Evolutionary conservation across 1,139 yeast species (phyloP).

Genomic region (Oligophagozyma castellii): DNA sequence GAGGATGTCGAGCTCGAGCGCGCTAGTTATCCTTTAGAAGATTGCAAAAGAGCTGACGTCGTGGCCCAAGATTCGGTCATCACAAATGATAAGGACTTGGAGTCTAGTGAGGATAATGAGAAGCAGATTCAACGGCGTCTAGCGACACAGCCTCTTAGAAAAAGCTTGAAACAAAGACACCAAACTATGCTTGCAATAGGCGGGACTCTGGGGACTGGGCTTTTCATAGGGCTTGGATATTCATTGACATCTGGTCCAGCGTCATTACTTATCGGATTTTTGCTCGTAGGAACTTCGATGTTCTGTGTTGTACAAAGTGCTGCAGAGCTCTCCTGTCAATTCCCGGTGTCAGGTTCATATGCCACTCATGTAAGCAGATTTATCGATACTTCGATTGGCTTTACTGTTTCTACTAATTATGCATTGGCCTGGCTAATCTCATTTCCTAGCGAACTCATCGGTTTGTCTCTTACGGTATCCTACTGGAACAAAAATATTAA

Average conservation of each 20-base stretch:
- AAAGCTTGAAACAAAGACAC: too few species aligned
- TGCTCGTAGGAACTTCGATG: constrained; percentile 50
- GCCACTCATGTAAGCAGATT: constrained; percentile 49
- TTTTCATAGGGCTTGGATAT: constrained; percentile 60
- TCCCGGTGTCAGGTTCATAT: constrained; percentile 71
- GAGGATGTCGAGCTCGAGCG: too few species aligned
- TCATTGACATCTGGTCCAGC: constrained; percentile 72
- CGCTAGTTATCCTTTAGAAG: too few species aligned
- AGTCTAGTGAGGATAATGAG: too few species aligned
- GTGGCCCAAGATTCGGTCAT: too few species aligned
- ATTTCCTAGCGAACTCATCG: constrained; percentile 63
- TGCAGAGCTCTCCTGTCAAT: constrained; percentile 69
- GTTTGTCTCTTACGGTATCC: constrained; percentile 55
- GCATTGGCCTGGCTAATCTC: constrained; percentile 70
- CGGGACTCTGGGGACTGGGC: constrained; percentile 72
- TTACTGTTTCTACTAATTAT: constrained; percentile 69
- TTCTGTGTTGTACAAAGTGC: constrained; percentile 65
- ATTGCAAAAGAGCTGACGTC: too few species aligned
- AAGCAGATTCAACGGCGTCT: too few species aligned
- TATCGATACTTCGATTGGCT: constrained; percentile 68
- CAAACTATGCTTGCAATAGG: constrained; percentile 66
- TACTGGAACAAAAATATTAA: constrained; percentile 48
- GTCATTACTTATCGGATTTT: constrained; percentile 55
- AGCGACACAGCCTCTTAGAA: too few species aligned
- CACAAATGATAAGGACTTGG: too few species aligned